Base-by-base conservation (phyloP, 2,329 filamentous ascomycete genomes). In the Neonectria punicea region DNA sequence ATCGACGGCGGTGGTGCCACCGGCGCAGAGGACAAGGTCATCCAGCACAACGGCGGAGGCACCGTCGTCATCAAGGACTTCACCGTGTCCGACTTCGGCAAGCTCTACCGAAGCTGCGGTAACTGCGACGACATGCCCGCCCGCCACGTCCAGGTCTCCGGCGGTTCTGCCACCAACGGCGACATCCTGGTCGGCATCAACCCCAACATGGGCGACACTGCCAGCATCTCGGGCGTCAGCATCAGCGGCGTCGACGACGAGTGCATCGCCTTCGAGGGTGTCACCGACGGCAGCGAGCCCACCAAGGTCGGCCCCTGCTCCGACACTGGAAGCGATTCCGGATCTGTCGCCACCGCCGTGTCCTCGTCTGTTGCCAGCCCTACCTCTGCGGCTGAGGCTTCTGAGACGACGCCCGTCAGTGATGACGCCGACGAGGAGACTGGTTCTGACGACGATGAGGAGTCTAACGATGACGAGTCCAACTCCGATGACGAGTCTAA, bases 91-190 rank as follows among this genome's bases (percentile, higher is more conserved):
- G 78, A 83, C 74, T 84, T 84, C 62, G 82, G 83, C 59, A 85
- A 85, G 72, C 72, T 85, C 25, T 84, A 83, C 73, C 81, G 83
- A 41, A 83, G 82, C 30, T 85, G 83, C 70, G 83, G 83, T 58
- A 86, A 86, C 78, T 80, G 72, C 65, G 61, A 73, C 20, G 28
- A 51, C 16, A 73, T 74, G 61, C 74, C 75, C 46, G 79, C 78
- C 53, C 79, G 83, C 25, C 83, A 82, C 66, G 79, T 84, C 36
- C 77, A 82, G 63, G 75, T 85, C 28, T 77, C 80, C 67, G 80
- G 79, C 11, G 73, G 77, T 6, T 75, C 77, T 14, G 81, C 80
- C 14, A 73, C 69, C 25, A 69, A 77, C 22, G 82, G 81, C 20
- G 78, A 79, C 30, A 74, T 80, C 36, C 74, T 83, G 8, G 79